phyloP scores from a whole-genome alignment of 192 early-diverging fungal species.

The Backusella tarrabulga region DNA sequence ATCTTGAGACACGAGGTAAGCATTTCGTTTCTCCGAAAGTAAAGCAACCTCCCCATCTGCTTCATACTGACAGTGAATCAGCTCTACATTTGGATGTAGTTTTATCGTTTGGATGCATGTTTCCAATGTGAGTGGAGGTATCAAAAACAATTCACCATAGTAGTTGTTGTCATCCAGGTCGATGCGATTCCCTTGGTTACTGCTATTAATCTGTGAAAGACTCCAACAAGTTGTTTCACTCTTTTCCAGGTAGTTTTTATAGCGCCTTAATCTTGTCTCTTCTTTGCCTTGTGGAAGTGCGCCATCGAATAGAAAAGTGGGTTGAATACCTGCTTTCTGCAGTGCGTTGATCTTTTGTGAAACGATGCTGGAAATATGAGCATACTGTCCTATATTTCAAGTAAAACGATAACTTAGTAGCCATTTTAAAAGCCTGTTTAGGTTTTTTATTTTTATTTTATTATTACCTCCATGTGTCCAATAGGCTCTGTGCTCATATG shows the following conservation, averaged over 20 bases:
- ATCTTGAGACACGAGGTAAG: constrained; percentile 48
- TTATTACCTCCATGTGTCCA: constrained; percentile 47
- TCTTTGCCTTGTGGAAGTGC: constrained; percentile 42
- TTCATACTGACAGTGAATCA: constrained; percentile 43
- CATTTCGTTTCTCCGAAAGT: constrained; percentile 39
- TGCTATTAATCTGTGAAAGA: constrained; percentile 28
- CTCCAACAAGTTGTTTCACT: constrained; percentile 21
- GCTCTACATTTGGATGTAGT: constrained; percentile 32
- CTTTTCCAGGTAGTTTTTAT: constrained; percentile 44
- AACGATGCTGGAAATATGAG: constrained; percentile 33
- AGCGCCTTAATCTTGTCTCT: constrained; percentile 38
- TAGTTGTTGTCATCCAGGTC: constrained; percentile 15
- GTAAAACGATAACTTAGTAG: not conserved
- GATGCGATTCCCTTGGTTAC: not conserved
- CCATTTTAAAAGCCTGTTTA: not conserved
- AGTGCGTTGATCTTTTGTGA: constrained; percentile 28
- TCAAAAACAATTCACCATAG: constrained; percentile 38
- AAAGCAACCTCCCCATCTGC: constrained; percentile 45
- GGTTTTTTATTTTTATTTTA: too few species aligned
- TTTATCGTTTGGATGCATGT: constrained; percentile 37
- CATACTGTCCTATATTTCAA: constrained; percentile 35
- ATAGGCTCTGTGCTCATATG: constrained; percentile 34
- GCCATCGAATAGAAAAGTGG: constrained; percentile 49
- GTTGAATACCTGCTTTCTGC: constrained; percentile 27
- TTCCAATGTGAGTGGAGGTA: constrained; percentile 48